Evolutionary conservation across 768 basidiomycete species (phyloP).

Genomic region (Suillus decipiens): DNA sequence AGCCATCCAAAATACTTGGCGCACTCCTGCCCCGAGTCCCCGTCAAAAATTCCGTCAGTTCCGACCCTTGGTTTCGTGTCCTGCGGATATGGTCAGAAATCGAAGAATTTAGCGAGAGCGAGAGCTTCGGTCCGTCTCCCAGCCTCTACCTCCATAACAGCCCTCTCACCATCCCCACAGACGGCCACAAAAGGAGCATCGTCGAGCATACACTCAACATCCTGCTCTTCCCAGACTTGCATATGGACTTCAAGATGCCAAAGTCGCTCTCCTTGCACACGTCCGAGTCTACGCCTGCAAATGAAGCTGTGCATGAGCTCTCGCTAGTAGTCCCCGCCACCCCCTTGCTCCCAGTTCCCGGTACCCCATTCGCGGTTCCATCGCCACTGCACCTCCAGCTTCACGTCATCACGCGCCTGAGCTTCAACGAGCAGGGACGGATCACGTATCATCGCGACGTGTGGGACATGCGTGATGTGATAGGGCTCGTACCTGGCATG

Average conservation of each 20-base stretch:
- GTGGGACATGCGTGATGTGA: slow-evolving; percentile 80
- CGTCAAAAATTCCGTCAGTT: not conserved
- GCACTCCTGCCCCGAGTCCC: slow-evolving; percentile 49
- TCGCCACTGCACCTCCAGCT: slow-evolving; percentile 65
- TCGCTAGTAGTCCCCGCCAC: not conserved
- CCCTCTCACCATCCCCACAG: slow-evolving; percentile 35
- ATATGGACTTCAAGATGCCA: slow-evolving; percentile 44
- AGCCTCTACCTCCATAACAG: slow-evolving; percentile 10
- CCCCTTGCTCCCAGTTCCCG: slow-evolving; percentile 55
- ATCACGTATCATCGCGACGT: slow-evolving; percentile 64
- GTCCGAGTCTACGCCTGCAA: not conserved
- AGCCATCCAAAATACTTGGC: slow-evolving; percentile 60
- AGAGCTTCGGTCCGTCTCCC: slow-evolving; percentile 66
- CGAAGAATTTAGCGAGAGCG: slow-evolving; percentile 74
- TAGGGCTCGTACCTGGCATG: slow-evolving; percentile 71
- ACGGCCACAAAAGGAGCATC: slow-evolving; percentile 71
- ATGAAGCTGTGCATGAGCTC: not conserved
- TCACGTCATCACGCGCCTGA: not conserved
- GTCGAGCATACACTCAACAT: slow-evolving; percentile 38
- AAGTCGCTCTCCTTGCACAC: slow-evolving; percentile 38
- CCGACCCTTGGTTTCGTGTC: slow-evolving; percentile 58
- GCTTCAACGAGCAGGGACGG: slow-evolving; percentile 44
- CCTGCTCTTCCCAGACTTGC: slow-evolving; percentile 72
- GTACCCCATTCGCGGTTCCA: slow-evolving; percentile 57
- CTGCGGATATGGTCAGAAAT: slow-evolving; percentile 76